Percentiles rank a stretch among this genome's conserved stretches.
Conservation (phyloP, 352 stramenopile species). For the Phytophthora pluvialis region DNA sequence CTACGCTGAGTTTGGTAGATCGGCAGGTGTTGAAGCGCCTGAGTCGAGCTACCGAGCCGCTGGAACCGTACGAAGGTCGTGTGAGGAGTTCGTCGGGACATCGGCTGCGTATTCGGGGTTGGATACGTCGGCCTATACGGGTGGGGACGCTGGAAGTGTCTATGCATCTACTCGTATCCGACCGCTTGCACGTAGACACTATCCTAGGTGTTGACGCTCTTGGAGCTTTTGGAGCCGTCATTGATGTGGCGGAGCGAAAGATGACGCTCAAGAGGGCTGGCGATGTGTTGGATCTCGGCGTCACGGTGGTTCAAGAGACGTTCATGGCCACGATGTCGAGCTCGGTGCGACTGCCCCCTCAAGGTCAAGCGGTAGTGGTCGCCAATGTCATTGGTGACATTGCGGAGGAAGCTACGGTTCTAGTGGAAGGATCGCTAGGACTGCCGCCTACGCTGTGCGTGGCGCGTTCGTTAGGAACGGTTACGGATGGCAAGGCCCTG, state of each 20-base stretch:
- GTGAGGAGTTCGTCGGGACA: slow-evolving; percentile 8
- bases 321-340: not conserved
- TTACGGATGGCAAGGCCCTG: not conserved
- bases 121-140: not conserved
- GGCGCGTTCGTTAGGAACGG: not conserved
- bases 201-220: slow-evolving; percentile 10
- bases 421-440: not conserved
- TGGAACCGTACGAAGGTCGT: not conserved
- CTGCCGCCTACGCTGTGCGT: not conserved
- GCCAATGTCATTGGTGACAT: not conserved
- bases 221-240: slow-evolving; percentile 2
- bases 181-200: slow-evolving; percentile 1
- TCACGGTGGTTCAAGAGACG: not conserved
- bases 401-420: not conserved
- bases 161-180: not conserved
- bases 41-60: not conserved
- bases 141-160: not conserved
- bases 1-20: slow-evolving; percentile 9
- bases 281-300: slow-evolving; percentile 2
- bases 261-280: not conserved
- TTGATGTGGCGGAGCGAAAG: slow-evolving; percentile 8
- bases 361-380: not conserved
- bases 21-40: not conserved
- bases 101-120: not conserved
- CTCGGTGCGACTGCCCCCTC: not conserved